Evolutionary conservation across 2,329 filamentous ascomycete species (phyloP), one percentile per base, ranked within the genome.

Genomic region (Talaromyces sp.): DNA sequence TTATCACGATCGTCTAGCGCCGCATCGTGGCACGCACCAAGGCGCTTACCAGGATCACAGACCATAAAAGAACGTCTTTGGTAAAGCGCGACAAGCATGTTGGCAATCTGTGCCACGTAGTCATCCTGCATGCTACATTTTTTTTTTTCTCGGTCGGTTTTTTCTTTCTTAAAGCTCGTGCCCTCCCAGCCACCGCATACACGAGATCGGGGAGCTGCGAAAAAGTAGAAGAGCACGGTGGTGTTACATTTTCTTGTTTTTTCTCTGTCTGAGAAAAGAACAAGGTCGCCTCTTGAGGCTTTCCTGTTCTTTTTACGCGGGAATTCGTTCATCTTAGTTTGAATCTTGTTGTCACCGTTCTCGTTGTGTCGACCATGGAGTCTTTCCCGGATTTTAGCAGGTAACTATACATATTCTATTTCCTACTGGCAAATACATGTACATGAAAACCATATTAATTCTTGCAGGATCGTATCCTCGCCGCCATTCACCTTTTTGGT

Each of bases 401-500:
- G 74, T 76, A 34, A 51, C 18, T 56, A 33, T 8, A 36, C 12
- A 47, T 57, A 31, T 31, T 40, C 44, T n/a, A 44, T 9, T 27
- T 18, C 34, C 9, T 3, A 63, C 62, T 27, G n/a, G 10, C 23
- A 8, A 53, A 28, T 12, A 28, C 33, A 8, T 12, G 36, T 12
- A 18, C 33, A 8, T 12, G 36, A 42, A 40, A 30, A 28, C 1
- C 44, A 4, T 23, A 34, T 16, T 34, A 50, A 56, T 34, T 3
- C 6, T 40, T 4, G 69, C 67, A 79, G 77, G 62, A 79, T 79
- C 62, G 70, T 79, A 51, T 73, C 74, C 62, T 81, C 79, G 44
- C 73, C 75, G 40, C 72, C 75, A 18, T 81, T 80, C 62, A 77
- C 75, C 53, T 80, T 82, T 65, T 70, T 80, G 31, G 76, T 82